Evolutionary conservation across 176 grass and related monocot species (phyloP).

Genomic region (Avena sativa): DNA sequence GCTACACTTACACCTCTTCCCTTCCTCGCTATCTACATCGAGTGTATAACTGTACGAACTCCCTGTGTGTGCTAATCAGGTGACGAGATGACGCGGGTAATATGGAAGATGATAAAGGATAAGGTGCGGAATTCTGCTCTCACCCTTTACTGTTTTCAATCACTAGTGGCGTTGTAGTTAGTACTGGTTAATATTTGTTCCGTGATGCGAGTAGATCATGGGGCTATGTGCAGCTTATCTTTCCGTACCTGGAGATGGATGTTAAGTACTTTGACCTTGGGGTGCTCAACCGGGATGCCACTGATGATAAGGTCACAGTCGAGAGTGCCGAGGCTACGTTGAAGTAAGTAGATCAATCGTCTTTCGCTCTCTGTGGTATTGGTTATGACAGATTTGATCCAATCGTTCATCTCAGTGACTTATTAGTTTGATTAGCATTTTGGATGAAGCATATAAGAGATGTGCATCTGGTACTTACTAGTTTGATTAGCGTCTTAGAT

Average conservation of each 20-base stretch:
- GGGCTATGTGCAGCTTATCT: slow-evolving; percentile 69
- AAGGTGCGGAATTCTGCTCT: slow-evolving; percentile 54
- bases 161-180: neutral
- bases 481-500: neutral
- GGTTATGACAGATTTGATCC: neutral
- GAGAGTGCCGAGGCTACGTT: slow-evolving; percentile 91
- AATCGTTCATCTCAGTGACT: neutral
- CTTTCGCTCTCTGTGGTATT: neutral
- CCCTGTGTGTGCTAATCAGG: slow-evolving; percentile 44
- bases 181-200: neutral
- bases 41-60: neutral
- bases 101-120: slow-evolving; percentile 96
- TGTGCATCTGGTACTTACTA: neutral
- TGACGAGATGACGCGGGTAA: slow-evolving; percentile 97
- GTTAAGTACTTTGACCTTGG: slow-evolving; percentile 97
- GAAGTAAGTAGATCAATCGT: slow-evolving; percentile 58
- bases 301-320: slow-evolving; percentile 83
- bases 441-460: neutral
- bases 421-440: neutral
- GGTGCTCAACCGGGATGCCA: slow-evolving; percentile 82
- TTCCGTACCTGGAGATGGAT: slow-evolving; percentile 87
- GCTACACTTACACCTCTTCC: neutral
- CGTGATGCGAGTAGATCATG: neutral
- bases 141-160: neutral
- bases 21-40: neutral